Evolutionary conservation across 2,329 filamentous ascomycete species (phyloP), one percentile per base, ranked within the genome.

Genomic region (Endocalyx cinctus): DNA sequence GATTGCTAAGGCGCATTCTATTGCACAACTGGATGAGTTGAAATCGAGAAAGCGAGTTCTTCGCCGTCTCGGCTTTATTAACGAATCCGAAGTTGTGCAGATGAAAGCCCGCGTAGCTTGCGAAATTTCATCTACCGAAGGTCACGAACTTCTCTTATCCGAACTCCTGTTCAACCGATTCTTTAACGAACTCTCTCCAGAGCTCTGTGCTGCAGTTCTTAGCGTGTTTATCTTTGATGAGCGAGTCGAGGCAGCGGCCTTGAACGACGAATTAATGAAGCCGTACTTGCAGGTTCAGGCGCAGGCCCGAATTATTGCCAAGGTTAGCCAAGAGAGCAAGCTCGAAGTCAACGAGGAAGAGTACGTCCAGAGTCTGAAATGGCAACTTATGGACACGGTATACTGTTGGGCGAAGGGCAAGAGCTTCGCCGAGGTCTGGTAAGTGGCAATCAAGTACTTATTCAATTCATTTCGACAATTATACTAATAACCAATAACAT

Each of bases 171-270:
- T 98, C 63, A 94, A 97, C 60, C 79, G 89, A 25, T 97, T 96
- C 72, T 98, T 98, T 74, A 98, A 97, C 57, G 89, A 96, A 55
- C 69, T 97, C 27, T 81, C 81, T 0, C 88, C 92, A 0, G 90
- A 97, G 59, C 76, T 90, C 46, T 86, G 83, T 50, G 92, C 92
- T 1, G 77, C 90, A 0, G 79, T 89, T 5, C 72, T 98, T 38
- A 94, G 87, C 50, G 89, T 87, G 54, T 97, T 98, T 65, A 92
- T 98, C 45, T 96, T 97, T 48, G 94, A 98, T 55, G 92, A 98
- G 65, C 95, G 94, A 70, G 81, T 86, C 29, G 84, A 90, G 50
- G 80, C 89, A 10, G 68, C 78, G 4, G 74, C 79, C 11, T 69
- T 96, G 30, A 84, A 83, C 51, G 88, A 96, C 47, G 86, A 95